Percentiles rank a stretch among this genome's conserved stretches.
These are phyloP conservation scores for Ammopiptanthus mongolicus DNA, from an alignment of 306 rosid genomes.

Conservation along the genomic window DNA sequence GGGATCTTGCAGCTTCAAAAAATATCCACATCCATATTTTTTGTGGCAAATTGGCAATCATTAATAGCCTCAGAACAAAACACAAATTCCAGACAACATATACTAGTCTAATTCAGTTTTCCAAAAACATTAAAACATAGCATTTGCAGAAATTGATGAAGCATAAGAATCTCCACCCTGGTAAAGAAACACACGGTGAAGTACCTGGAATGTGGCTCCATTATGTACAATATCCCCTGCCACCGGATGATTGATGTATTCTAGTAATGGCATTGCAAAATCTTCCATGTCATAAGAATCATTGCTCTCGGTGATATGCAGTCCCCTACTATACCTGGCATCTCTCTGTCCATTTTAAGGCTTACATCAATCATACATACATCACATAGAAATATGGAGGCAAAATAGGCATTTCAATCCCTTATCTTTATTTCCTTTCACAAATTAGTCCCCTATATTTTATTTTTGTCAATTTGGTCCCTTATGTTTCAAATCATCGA, in stretches of 20 bases:
- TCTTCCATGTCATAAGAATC: conserved; percentile 69
- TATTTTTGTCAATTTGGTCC: not conserved
- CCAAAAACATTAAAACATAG: not conserved
- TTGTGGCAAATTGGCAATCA: not conserved
- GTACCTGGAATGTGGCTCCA: conserved; percentile 97
- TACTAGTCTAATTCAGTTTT: not conserved
- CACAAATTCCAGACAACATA: not conserved
- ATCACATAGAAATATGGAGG: conserved; percentile 17
- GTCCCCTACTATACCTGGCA: conserved; percentile 39
- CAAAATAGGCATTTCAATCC: not conserved
- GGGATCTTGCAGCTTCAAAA: not conserved
- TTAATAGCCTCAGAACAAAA: not conserved
- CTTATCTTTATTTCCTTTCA: not conserved
- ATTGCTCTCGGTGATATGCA: conserved; percentile 17
- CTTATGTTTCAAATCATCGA: not conserved
- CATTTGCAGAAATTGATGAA: conserved; percentile 7
- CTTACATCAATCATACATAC: conserved; percentile 15
- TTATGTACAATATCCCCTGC: conserved; percentile 81
- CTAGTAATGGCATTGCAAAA: conserved; percentile 76
- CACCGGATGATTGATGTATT: conserved; percentile 65
- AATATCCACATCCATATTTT: not conserved
- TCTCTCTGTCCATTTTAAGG: conserved; percentile 57
- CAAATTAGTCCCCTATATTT: not conserved
- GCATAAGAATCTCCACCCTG: conserved; percentile 8
- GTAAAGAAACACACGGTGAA: conserved; percentile 15